Base-by-base conservation (phyloP, 2,329 filamentous ascomycete genomes). In the Aureobasidium sp. region DNA sequence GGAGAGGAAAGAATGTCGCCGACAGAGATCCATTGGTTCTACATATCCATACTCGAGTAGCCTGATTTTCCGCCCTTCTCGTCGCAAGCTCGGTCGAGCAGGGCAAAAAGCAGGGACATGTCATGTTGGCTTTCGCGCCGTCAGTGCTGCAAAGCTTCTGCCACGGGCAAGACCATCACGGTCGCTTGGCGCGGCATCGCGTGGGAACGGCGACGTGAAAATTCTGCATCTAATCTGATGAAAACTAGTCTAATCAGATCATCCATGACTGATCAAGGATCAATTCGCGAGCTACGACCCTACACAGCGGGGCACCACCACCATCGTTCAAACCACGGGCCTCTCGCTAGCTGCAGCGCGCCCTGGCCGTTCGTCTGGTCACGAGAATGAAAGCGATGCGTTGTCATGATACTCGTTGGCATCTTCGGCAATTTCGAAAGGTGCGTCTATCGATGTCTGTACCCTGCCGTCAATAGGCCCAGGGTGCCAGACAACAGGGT, bases 231-330 rank as follows among this genome's bases (percentile, higher is more conserved):
- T 62, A 45, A 62, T 52, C 49, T 31, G 52, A 56, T 56, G 15
- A 39, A 39, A 17, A 9, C 17, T 25, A n/a, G 59, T 62, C 48
- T 62, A 62, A 62, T 62, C 49, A 62, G 59, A 62, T 62, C 58
- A 52, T 48, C 25, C 15, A 5, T 17, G 14, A 31, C 45, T 48
- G 37, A 60, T 51, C 57, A 60, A 49, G 56, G 56, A 59, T 59
- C 56, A 29, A 49, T 59, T 59, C 49, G 12, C 34, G 49, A 52
- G 25, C 25, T 48, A 9, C 14, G 36, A 11, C 14, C 6, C 36
- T 11, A 39, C 29, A 20, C 17, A 9, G 51, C 5, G 51, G 37
- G 51, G 51, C 37, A 41, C 22, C 11, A 41, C 22, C 11, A 36
- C 29, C 29, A 51, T 8, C 17, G 36, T 37, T 3, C 51, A n/a